A percentile compares a stretch with the other conserved stretches of the same genome.
phyloP scores from a whole-genome alignment of 768 basidiomycete species.

The Melanogaster broomeanus region DNA sequence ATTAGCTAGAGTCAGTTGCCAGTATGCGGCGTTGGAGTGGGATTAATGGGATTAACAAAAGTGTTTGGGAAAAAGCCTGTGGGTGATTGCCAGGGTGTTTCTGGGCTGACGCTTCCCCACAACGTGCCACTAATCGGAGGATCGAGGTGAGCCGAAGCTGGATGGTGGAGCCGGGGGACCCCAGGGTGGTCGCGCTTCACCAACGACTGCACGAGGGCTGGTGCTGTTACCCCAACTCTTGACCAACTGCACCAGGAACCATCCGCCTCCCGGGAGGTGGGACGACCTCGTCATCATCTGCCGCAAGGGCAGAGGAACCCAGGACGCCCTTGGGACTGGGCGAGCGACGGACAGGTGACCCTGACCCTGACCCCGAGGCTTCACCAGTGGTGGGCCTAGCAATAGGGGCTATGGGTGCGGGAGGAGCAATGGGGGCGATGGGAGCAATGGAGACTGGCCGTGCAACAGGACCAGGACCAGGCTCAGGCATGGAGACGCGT shows the following conservation, averaged over 20 bases:
- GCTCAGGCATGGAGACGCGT: constrained; percentile 43
- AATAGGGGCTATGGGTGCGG: constrained; percentile 70
- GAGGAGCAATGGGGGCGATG: constrained; percentile 56
- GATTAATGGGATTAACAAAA: constrained; percentile 48
- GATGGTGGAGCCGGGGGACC: constrained; percentile 39
- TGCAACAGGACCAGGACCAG: constrained; percentile 61
- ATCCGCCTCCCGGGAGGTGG: constrained; percentile 47
- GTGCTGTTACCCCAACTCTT: constrained; percentile 49
- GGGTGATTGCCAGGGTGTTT: constrained; percentile 53
- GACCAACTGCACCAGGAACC: constrained; percentile 42
- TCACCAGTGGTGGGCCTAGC: constrained; percentile 46
- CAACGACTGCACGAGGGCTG: constrained; percentile 46
- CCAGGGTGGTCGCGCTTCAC: constrained; percentile 48
- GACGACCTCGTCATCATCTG: constrained; percentile 82
- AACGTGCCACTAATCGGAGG: constrained; percentile 38
- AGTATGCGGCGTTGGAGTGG: constrained; percentile 48
- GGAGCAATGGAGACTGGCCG: constrained; percentile 38
- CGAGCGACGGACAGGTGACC: constrained; percentile 54
- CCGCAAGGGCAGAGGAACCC: constrained; percentile 75
- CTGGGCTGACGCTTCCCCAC: constrained; percentile 44
- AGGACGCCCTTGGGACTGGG: constrained; percentile 66
- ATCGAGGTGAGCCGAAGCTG: constrained; percentile 35
- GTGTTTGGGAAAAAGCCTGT: constrained; percentile 47
- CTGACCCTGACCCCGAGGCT: constrained; percentile 54
- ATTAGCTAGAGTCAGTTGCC: constrained; percentile 31